Evolutionary conservation across 257 asterid species (phyloP).

Genomic region (Solanum clarkiae): DNA sequence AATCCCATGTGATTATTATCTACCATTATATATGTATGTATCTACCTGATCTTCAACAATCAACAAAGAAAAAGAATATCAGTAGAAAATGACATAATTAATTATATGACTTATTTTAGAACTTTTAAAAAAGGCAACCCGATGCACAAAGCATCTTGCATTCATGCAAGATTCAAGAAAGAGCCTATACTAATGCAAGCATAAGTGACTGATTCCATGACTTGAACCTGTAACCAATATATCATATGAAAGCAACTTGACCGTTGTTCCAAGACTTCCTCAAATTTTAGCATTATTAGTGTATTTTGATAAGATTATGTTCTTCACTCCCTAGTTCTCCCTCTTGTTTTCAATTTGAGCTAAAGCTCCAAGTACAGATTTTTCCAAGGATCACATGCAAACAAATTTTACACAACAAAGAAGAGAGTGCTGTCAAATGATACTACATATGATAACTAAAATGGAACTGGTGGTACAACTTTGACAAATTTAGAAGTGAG

Average conservation of each 20-base stretch:
- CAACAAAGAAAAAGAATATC: not conserved
- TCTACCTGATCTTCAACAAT: not conserved
- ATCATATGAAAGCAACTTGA: not conserved
- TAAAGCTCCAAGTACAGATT: not conserved
- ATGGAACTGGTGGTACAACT: not conserved
- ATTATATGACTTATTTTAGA: not conserved
- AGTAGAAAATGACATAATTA: not conserved
- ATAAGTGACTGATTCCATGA: not conserved
- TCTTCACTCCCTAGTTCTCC: not conserved
- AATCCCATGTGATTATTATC: not conserved
- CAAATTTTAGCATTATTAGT: not conserved
- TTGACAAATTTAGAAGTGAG: not conserved
- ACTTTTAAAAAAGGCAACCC: not conserved
- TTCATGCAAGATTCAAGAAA: not conserved
- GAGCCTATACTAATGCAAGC: not conserved
- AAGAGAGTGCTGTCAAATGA: not conserved
- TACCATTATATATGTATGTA: not conserved
- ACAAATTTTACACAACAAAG: not conserved
- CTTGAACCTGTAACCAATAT: not conserved
- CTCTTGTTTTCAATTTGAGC: not conserved
- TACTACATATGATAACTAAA: not conserved
- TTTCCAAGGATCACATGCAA: not conserved
- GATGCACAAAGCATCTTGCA: not conserved
- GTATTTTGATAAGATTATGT: not conserved
- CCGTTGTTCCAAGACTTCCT: not conserved